A percentile compares a stretch with the other conserved stretches of the same genome.
These are phyloP conservation scores for Delphinella strobiligena DNA, from an alignment of 2,329 filamentous ascomycete species.

Conservation along the genomic window DNA sequence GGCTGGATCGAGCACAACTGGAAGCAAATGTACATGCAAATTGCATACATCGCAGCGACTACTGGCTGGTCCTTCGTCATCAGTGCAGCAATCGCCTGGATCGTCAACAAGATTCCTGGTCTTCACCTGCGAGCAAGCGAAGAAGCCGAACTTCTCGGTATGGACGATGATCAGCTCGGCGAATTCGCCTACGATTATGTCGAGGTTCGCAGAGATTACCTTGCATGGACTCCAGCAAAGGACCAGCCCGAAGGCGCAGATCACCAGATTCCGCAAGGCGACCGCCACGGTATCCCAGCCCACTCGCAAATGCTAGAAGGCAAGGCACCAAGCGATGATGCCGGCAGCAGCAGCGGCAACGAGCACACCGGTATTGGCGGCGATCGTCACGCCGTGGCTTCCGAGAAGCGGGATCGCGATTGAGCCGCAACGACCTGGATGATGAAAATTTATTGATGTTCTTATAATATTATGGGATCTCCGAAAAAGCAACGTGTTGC, in stretches of 20 bases:
- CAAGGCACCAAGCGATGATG: slow-evolving; percentile 33
- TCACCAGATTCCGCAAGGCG: slow-evolving; percentile 49
- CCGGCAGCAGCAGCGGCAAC: slow-evolving; percentile 24
- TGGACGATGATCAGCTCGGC: slow-evolving; percentile 83
- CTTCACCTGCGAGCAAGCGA: slow-evolving; percentile 69
- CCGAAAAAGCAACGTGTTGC: slow-evolving; percentile 2
- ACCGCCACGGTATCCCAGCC: slow-evolving; percentile 58
- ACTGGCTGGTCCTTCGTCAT: slow-evolving; percentile 61
- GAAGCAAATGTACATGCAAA: slow-evolving; percentile 63
- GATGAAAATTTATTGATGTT: neutral
- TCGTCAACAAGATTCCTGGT: slow-evolving; percentile 64
- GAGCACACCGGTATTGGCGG: slow-evolving; percentile 38
- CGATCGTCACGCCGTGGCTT: slow-evolving; percentile 40
- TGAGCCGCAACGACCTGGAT: slow-evolving; percentile 5
- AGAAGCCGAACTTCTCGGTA: slow-evolving; percentile 72
- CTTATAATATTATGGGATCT: no score
- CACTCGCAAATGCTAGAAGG: slow-evolving; percentile 56
- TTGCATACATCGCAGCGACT: slow-evolving; percentile 60
- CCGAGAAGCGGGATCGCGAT: slow-evolving; percentile 30
- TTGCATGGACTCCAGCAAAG: slow-evolving; percentile 73
- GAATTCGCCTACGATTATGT: slow-evolving; percentile 88
- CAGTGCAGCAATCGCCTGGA: slow-evolving; percentile 60
- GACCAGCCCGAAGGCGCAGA: slow-evolving; percentile 49
- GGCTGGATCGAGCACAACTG: slow-evolving; percentile 69
- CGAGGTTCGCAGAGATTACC: slow-evolving; percentile 76